phyloP scores from a whole-genome alignment of 306 rosid species.

The Gillenia trifoliata region DNA sequence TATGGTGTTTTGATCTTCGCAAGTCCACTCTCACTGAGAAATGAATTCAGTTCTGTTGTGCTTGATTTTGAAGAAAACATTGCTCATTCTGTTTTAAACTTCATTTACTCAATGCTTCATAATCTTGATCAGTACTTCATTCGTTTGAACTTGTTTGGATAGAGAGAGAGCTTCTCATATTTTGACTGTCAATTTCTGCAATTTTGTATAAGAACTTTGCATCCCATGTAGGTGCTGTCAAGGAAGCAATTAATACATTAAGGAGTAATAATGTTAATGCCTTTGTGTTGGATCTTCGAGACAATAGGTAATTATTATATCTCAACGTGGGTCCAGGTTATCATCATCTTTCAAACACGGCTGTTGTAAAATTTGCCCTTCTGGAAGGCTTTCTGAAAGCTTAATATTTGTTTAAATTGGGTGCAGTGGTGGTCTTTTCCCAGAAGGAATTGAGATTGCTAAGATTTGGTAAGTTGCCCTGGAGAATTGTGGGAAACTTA shows the following conservation, averaged over 20 bases:
- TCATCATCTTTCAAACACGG: conserved; percentile 18
- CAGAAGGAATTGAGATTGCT: conserved; percentile 97
- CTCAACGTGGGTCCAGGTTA: conserved; percentile 41
- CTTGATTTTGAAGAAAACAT: background rate
- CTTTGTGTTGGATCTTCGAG: conserved; percentile 96
- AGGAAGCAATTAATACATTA: conserved; percentile 78
- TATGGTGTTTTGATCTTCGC: background rate
- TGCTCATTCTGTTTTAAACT: conserved; percentile 5
- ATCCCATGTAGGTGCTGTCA: conserved; percentile 69
- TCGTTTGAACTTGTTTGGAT: background rate
- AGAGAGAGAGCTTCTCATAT: background rate
- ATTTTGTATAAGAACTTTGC: conserved; percentile 21
- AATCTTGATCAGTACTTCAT: background rate
- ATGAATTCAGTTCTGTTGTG: background rate
- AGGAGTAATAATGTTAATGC: conserved; percentile 76
- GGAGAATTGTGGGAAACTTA: conserved; percentile 11
- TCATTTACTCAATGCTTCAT: conserved; percentile 1
- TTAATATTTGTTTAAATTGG: conserved; percentile 43
- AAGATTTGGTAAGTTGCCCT: conserved; percentile 76
- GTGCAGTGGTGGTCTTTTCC: conserved; percentile 98
- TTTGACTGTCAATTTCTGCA: conserved; percentile 6
- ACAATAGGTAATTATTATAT: conserved; percentile 66
- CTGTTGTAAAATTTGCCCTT: conserved; percentile 25
- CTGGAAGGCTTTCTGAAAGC: conserved; percentile 40
- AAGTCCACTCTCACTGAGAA: background rate